These are phyloP conservation scores for Saccharomyces pastorianus DNA, from an alignment of 1,139 yeast species.

Conservation along the genomic window DNA sequence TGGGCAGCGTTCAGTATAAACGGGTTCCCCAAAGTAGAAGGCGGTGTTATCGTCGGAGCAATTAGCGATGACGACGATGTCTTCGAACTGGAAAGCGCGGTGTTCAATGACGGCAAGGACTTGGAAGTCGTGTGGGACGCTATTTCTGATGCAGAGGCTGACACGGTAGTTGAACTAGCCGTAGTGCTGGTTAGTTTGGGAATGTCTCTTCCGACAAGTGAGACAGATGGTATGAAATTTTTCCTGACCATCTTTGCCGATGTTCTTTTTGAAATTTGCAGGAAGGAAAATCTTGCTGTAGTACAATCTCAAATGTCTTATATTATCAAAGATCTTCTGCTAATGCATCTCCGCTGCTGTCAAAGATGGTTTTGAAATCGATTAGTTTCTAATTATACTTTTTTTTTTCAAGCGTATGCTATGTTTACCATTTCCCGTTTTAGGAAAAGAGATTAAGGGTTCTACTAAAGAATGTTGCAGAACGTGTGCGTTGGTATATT, in stretches of 20 bases:
- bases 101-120: neutral
- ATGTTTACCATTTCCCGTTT: constrained; percentile 5
- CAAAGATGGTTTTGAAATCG: neutral
- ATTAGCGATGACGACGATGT: neutral
- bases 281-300: no score
- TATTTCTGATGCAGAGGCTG: constrained; percentile 18
- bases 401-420: neutral
- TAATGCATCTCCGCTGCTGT: neutral
- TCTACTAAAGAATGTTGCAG: neutral
- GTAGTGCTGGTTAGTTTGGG: constrained; percentile 1
- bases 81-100: no score
- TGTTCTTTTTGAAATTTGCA: neutral
- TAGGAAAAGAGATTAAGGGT: neutral
- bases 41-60: constrained; percentile 42
- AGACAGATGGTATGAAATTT: neutral
- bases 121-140: constrained; percentile 27
- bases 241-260: neutral
- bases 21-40: constrained; percentile 54
- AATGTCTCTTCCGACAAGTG: neutral
- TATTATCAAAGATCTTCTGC: neutral
- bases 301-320: neutral
- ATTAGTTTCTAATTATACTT: neutral
- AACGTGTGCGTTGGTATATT: neutral
- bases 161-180: constrained; percentile 15
- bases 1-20: constrained; percentile 41